phyloP scores from a whole-genome alignment of 1,284 basidiomycete species.

The Lentinula novae-zelandiae region DNA sequence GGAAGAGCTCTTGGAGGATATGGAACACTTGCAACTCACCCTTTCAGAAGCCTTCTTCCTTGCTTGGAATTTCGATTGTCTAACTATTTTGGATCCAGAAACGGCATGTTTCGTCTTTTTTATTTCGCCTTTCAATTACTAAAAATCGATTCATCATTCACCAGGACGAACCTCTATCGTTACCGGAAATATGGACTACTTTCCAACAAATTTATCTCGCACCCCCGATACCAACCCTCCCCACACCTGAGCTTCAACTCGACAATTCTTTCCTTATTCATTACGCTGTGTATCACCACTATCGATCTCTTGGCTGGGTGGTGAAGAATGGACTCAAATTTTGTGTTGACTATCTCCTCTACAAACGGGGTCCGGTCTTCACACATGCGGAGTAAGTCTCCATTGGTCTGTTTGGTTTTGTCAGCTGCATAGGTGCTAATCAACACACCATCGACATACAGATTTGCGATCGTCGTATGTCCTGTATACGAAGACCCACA shows the following conservation, averaged over 20 bases:
- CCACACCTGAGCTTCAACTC: conserved; percentile 39
- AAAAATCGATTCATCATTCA: background rate
- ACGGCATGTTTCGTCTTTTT: conserved; percentile 43
- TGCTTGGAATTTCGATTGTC: conserved; percentile 78
- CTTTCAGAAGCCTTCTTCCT: conserved; percentile 94
- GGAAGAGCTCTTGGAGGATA: conserved; percentile 56
- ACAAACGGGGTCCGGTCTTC: conserved; percentile 94
- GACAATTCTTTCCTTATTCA: conserved; percentile 94
- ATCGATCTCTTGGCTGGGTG: conserved; percentile 97
- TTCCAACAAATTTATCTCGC: conserved; percentile 49
- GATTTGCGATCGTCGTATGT: conserved; percentile 86
- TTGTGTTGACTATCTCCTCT: conserved; percentile 92
- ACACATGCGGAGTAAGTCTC: conserved; percentile 86
- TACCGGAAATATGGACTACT: conserved; percentile 54
- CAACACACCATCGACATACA: conserved; percentile 28
- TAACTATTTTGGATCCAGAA: conserved; percentile 66
- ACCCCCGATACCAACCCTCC: conserved; percentile 26
- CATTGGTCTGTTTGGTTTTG: background rate
- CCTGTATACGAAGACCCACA: conserved; percentile 84
- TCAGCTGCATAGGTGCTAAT: background rate
- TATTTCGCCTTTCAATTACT: background rate
- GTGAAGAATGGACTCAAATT: conserved; percentile 97
- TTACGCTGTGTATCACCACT: conserved; percentile 94
- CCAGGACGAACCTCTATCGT: conserved; percentile 48
- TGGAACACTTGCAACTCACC: conserved; percentile 92